A percentile compares a stretch with the other conserved stretches of the same genome.
phyloP scores from a whole-genome alignment of 2,329 filamentous ascomycete species.

The Hymenoscyphus linearis region DNA sequence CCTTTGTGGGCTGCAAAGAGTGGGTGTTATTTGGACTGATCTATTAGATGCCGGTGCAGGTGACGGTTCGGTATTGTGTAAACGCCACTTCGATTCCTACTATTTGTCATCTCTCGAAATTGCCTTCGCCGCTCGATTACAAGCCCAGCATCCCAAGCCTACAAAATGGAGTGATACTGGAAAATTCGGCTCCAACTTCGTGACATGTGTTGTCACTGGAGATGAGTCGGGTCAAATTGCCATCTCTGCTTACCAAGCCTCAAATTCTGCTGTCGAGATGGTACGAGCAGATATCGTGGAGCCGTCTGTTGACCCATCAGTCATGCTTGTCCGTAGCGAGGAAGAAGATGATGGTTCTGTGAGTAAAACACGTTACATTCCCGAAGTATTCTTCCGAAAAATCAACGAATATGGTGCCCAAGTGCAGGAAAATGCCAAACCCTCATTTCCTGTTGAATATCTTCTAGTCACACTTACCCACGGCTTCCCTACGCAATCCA shows the following conservation, averaged over 20 bases:
- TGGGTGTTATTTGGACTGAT: conserved; percentile 95
- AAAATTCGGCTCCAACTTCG: conserved; percentile 90
- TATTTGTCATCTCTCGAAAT: conserved; percentile 91
- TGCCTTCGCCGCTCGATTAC: conserved; percentile 78
- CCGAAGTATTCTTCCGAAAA: conserved; percentile 91
- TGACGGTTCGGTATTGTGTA: conserved; percentile 86
- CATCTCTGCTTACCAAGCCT: conserved; percentile 89
- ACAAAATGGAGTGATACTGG: conserved; percentile 98
- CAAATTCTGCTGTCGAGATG: conserved; percentile 96
- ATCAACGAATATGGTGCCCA: conserved; percentile 97
- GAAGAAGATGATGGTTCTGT: conserved; percentile 71
- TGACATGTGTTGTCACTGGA: conserved; percentile 92
- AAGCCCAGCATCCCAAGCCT: conserved; percentile 81
- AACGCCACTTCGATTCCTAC: conserved; percentile 87
- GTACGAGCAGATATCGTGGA: conserved; percentile 91
- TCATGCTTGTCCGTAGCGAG: conserved; percentile 93
- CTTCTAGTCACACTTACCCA: conserved; percentile 93
- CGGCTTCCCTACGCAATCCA: conserved; percentile 80
- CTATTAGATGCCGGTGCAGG: conserved; percentile 74
- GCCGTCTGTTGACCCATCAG: conserved; percentile 83
- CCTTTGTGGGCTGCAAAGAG: conserved; percentile 77
- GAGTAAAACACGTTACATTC: conserved; percentile 79
- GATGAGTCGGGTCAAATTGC: conserved; percentile 84
- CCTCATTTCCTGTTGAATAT: conserved; percentile 93
- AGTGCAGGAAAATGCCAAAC: conserved; percentile 95